Evolutionary conservation across 345 rosid species (phyloP), one percentile per base, ranked within the genome.

Genomic region (Aurinia saxatilis): DNA sequence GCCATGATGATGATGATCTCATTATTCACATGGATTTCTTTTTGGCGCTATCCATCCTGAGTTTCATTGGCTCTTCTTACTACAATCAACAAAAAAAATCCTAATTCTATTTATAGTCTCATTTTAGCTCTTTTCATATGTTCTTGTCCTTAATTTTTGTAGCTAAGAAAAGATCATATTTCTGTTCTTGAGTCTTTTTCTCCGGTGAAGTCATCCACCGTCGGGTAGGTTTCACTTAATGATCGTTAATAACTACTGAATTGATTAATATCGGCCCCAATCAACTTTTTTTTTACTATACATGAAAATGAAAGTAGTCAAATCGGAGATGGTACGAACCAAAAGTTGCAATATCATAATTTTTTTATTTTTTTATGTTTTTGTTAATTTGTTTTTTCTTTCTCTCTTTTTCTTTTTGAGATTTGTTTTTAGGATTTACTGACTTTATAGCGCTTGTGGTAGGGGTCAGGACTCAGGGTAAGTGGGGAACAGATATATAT

Each of bases 21-120:
- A 21, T 21, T 8, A 21, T 53, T 8, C 1, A 38, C 13, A 36
- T 59, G 0, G 34, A 17, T 18, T 46, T 13, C 30, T 7, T 42
- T n/a, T 45, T 50, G 51, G 87, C 87, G 87, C 90, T 82, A 70
- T 84, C 90, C 87, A 84, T 84, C 84, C 90, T 84, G 90, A 84
- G 90, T 81, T 84, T 81, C 78, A 80, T 53, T 38, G 90, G 45
- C 78, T 81, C 80, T 74, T 77, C 79, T 68, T 77, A 63, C 85
- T 78, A 44, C 47, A 38, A 37, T 30, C 18, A 53, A 60, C 68
- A 10, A 11, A 18, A 8, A 47, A 21, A 11, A 8, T 46, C 63
- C 33, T 40, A 41, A 5, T 40, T 31, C 1, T 19, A 1, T 58
- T 15, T 11, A 27, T 2, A 21, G 25, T 21, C 25, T 21, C 25